Evolutionary conservation across 2,329 filamentous ascomycete genomes (phyloP), one percentile per base, ranked within the genome.

Genomic region (Thelonectria rubi): DNA sequence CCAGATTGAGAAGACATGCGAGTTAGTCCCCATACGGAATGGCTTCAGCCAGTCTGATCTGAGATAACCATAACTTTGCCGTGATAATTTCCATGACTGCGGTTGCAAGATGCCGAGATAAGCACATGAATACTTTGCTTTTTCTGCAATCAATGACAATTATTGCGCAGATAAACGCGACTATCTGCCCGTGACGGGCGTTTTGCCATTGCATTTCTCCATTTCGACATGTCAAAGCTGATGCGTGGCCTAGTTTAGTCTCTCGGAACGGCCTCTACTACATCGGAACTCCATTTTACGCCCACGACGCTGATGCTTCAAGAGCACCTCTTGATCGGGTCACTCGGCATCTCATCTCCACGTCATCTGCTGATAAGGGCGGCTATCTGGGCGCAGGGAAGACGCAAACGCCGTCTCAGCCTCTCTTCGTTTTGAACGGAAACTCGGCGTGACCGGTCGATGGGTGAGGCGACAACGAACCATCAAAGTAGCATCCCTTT

Each of bases 61-160:
- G 14, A 37, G 52, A 55, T 55, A 39, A 20, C 30, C 18, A 47
- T 24, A 54, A 46, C 43, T 12, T 14, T 21, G 9, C 18, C 42
- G 34, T 12, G 10, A 30, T 58, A 57, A 51, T 51, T 30, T 15
- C 30, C 20, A 55, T 55, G 30, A 48, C 43, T 18, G 15, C 8
- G 26, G 10, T 42, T 21, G 18, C 48, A 18, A 12, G 48, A 46
- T 52, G 6, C 49, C n/a, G 47, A 60, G 57, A 60, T 60, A 60
- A 50, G 45, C 20, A 60, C 18, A n/a, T 26, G 30, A n/a, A 6
- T 12, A 11, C 10, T 4, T 43, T 45, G 39, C 51, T 53, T 49
- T n/a, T 37, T 37, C 20, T 17, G 17, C 26, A 48, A 48, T 43
- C 48, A 9, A 46, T 46, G 15, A 12, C 21, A 24, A 11, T 18